Percentiles rank a stretch among this genome's conserved stretches.
Evolutionary conservation across 164 flowering plant species (phyloP).

Genomic region (Warburgia ugandensis): DNA sequence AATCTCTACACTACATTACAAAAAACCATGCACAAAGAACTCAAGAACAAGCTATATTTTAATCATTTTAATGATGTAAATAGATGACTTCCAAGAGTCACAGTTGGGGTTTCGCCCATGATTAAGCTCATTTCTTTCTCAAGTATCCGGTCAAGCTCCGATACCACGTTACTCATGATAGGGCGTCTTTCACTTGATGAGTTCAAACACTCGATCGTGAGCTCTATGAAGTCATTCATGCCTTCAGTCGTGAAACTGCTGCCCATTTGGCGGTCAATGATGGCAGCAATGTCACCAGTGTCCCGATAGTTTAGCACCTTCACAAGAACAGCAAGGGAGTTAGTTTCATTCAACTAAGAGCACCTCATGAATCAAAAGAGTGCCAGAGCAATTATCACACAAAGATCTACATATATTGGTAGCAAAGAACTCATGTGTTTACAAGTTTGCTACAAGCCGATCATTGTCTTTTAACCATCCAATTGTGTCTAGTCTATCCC

Average conservation of each 20-base stretch:
- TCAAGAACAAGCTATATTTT: too few relatives aligned
- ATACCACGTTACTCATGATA: slow-evolving; percentile 53
- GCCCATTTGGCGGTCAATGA: slow-evolving; percentile 58
- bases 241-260: slow-evolving; percentile 75
- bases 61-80: slow-evolving; percentile 49
- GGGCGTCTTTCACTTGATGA: slow-evolving; percentile 73
- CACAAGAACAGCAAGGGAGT: slow-evolving; percentile 1
- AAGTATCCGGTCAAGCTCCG: slow-evolving; percentile 62
- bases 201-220: slow-evolving; percentile 49
- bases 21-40: slow-evolving; percentile 14
- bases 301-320: slow-evolving; percentile 57
- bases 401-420: too few relatives aligned
- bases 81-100: slow-evolving; percentile 77
- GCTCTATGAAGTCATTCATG: slow-evolving; percentile 56
- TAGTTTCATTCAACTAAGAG: too few relatives aligned
- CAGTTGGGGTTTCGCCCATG: slow-evolving; percentile 78
- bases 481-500: too few relatives aligned
- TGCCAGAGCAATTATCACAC: too few relatives aligned
- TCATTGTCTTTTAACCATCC: too few relatives aligned
- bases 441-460: too few relatives aligned
- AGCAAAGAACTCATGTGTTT: too few relatives aligned
- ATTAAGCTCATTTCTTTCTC: slow-evolving; percentile 77
- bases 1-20: too few relatives aligned
- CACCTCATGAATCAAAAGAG: too few relatives aligned
- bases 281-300: slow-evolving; percentile 31